Evolutionary conservation across 2,329 filamentous ascomycete species (phyloP).

Genomic region (Diaporthe destruens): DNA sequence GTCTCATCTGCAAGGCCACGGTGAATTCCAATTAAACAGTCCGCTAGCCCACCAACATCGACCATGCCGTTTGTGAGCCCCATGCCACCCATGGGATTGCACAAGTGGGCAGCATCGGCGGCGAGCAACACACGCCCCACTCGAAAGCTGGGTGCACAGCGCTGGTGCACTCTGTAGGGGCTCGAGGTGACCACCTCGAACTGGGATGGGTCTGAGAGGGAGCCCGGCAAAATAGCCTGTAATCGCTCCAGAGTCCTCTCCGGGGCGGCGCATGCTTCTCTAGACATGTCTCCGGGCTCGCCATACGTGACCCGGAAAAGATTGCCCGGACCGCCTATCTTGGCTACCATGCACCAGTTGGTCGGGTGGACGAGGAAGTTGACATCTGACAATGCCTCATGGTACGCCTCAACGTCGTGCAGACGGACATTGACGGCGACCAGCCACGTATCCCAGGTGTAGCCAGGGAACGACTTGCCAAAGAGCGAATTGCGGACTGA

Average conservation of each 20-base stretch:
- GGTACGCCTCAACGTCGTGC: conserved; percentile 63
- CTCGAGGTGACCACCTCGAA: conserved; percentile 19
- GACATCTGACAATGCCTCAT: neutral
- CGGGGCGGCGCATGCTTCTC: neutral
- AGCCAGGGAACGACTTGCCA: conserved; percentile 57
- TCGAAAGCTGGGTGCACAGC: conserved; percentile 2
- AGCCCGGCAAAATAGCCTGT: neutral
- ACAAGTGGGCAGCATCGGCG: conserved; percentile 35
- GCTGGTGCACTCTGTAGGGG: conserved; percentile 20
- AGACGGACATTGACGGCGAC: conserved; percentile 64
- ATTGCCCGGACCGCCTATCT: neutral
- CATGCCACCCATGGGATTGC: conserved; percentile 35
- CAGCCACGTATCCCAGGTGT: conserved; percentile 60
- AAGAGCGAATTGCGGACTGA: conserved; percentile 53
- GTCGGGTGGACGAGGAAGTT: conserved; percentile 24
- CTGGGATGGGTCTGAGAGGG: conserved; percentile 1
- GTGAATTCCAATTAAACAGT: conserved; percentile 22
- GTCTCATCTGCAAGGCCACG: neutral
- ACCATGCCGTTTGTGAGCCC: conserved; percentile 30
- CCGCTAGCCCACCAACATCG: conserved; percentile 27
- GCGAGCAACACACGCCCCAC: conserved; percentile 25
- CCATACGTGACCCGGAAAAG: conserved; percentile 25
- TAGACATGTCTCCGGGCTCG: neutral
- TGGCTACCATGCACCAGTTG: conserved; percentile 29
- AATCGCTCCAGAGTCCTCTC: neutral